Evolutionary conservation across 306 rosid species (phyloP).

Genomic region (Alnus glutinosa): DNA sequence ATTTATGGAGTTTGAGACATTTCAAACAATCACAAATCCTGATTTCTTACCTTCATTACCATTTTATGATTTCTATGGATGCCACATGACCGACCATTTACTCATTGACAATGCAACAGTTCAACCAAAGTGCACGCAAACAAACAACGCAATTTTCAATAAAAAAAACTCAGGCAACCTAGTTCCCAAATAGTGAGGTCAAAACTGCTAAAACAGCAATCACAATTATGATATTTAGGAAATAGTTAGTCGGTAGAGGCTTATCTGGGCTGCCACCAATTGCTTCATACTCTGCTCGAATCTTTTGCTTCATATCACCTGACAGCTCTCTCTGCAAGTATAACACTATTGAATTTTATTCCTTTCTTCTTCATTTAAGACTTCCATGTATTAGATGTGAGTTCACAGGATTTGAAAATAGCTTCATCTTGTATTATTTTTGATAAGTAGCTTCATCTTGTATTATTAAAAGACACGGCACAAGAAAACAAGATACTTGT

Average conservation of each 20-base stretch:
- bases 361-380: slow-evolving; percentile 69
- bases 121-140: slow-evolving; percentile 16
- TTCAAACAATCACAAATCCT: background rate
- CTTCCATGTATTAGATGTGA: slow-evolving; percentile 60
- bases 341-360: slow-evolving; percentile 80
- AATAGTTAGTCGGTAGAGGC: slow-evolving; percentile 75
- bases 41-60: slow-evolving; percentile 5
- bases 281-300: slow-evolving; percentile 78
- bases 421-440: slow-evolving; percentile 79
- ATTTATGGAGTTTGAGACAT: background rate
- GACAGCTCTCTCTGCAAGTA: slow-evolving; percentile 92
- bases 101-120: slow-evolving; percentile 3
- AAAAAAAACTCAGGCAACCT: slow-evolving; percentile 17
- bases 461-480: slow-evolving; percentile 57
- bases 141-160: background rate
- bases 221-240: slow-evolving; percentile 69
- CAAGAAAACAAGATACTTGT: slow-evolving; percentile 64
- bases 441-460: slow-evolving; percentile 77
- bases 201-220: slow-evolving; percentile 78
- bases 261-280: slow-evolving; percentile 91
- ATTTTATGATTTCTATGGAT: slow-evolving; percentile 3
- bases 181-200: slow-evolving; percentile 77
- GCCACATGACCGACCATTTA: background rate
- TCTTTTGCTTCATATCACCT: slow-evolving; percentile 79
- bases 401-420: slow-evolving; percentile 65